Conservation (phyloP, 148 eudicot genomes). For the Chenopodium album region DNA sequence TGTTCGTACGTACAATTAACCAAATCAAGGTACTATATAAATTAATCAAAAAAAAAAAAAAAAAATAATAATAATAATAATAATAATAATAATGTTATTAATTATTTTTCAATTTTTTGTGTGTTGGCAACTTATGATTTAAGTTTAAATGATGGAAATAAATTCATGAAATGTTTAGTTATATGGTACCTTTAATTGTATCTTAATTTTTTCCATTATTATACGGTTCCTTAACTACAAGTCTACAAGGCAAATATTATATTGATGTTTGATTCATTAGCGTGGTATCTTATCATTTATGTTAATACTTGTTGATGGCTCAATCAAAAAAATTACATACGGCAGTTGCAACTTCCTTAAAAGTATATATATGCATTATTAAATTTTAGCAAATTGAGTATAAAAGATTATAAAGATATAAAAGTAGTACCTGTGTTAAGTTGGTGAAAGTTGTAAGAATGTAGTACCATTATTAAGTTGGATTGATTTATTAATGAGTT, state of each 20-base stretch:
- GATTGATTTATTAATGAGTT: no score
- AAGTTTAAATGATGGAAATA: background rate
- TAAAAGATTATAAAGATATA: background rate
- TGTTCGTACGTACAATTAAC: conserved; percentile 2
- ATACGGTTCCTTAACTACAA: conserved; percentile 13
- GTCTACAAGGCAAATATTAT: conserved; percentile 15
- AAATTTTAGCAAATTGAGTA: background rate
- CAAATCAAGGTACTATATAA: background rate
- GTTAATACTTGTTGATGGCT: background rate
- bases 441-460: background rate
- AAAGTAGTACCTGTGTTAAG: background rate
- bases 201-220: background rate
- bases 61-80: no score
- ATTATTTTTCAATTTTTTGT: background rate
- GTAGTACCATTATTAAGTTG: no score
- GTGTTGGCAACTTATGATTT: conserved; percentile 10
- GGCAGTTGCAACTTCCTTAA: conserved; percentile 1
- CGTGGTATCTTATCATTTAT: background rate
- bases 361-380: background rate
- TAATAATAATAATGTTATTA: no score
- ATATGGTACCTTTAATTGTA: conserved; percentile 3
- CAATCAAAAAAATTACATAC: conserved; percentile 6
- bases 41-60: background rate
- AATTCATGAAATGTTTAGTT: background rate
- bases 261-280: conserved; percentile 3